A percentile compares a stretch with the other conserved stretches of the same genome.
These are phyloP conservation scores for Ulota crispa DNA, from an alignment of 225 moss, liverwort and hornwort genomes.

Conservation along the genomic window DNA sequence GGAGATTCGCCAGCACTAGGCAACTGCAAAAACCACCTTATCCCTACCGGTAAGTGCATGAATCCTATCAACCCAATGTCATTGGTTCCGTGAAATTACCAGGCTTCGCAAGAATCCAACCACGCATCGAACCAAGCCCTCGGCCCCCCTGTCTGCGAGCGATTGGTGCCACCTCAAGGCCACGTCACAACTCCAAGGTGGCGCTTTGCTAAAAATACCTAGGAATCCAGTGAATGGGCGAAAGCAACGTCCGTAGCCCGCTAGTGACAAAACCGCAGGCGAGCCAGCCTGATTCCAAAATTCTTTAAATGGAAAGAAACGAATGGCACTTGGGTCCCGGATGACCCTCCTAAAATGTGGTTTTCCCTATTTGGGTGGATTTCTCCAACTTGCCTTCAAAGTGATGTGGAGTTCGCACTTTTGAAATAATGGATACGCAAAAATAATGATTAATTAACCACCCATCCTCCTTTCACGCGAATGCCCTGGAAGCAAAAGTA, in stretches of 20 bases:
- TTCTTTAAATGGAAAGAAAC: background rate
- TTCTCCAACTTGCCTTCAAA: background rate
- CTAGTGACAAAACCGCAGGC: background rate
- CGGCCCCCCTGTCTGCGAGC: too few species aligned
- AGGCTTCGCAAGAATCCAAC: background rate
- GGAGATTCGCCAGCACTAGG: background rate
- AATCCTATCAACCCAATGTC: background rate
- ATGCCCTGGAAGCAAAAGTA: too few species aligned
- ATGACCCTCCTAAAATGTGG: background rate
- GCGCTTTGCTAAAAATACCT: background rate
- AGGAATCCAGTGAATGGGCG: background rate
- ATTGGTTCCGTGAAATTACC: background rate
- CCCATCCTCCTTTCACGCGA: too few species aligned
- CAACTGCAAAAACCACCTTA: background rate
- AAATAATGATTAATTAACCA: background rate
- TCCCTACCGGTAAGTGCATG: background rate
- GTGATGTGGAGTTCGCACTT: background rate
- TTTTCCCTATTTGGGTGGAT: background rate
- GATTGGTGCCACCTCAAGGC: background rate
- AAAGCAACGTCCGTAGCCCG: background rate
- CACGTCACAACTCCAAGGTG: background rate
- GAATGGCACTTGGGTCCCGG: background rate
- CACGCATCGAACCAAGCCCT: too few species aligned
- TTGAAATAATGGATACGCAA: too few species aligned
- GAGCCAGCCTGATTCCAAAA: background rate